Base-by-base conservation (phyloP, 2,329 filamentous ascomycete species). In the Ophiostoma montium region DNA sequence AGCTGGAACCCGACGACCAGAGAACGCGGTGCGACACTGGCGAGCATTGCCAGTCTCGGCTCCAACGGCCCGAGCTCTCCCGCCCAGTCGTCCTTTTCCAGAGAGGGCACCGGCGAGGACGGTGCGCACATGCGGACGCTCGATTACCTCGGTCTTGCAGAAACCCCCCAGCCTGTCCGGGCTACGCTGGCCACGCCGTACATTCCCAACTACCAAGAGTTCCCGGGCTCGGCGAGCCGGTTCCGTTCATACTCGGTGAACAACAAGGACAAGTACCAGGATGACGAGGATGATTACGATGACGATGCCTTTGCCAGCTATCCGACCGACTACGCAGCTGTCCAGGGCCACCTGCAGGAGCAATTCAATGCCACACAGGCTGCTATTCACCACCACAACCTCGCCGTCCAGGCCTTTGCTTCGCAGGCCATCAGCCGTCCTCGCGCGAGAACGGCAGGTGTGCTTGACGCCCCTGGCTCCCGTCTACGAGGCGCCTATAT, bases 191-290 rank as follows among this genome's bases (percentile, higher is more conserved):
- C 80, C 38, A 81, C 85, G 9, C 82, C 84, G 2, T 84, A 87
- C 55, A 72, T 90, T 32, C 81, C 83, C 41, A 84, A 84, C 59
- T 70, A 90, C 53, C 80, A 82, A 53, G 82, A 86, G 61, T 76
- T 86, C 56, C 83, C 82, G 55, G 84, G 78, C 61, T 84, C 85
- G 58, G 75, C 82, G 41, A 96, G 85, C 63, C 80, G 92, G 47
- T 94, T 96, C 71, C 81, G 92, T 43, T 98, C 92, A 2, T 96
- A 95, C 65, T 98, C 92, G 1, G 92, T 98, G 56, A 98, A 98
- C 65, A 94, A 94, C 50, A 95, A 94, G 66, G 90, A 96, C 63
- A 94, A 92, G 64, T 96, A 96, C 59, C 89, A 85, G 2, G 87
- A 94, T 58, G 83, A 87, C 43, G 89, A 94, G 48, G 89, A 94